phyloP scores from a whole-genome alignment of 2,329 filamentous ascomycete genomes.

The Ceratocystis papillata region DNA sequence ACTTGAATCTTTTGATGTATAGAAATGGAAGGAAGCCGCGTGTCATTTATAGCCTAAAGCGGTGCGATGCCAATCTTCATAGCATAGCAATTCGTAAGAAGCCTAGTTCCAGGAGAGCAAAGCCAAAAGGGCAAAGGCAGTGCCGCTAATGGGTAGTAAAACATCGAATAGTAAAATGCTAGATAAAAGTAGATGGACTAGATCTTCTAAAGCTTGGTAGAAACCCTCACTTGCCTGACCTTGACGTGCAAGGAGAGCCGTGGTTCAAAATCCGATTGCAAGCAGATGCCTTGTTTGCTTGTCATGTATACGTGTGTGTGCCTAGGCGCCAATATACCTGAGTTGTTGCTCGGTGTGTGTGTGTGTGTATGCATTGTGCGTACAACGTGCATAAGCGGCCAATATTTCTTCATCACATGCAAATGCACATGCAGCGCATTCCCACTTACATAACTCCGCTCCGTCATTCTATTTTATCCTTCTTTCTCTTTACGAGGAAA shows the following conservation, averaged over 20 bases:
- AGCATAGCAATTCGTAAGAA: neutral
- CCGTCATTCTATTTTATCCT: neutral
- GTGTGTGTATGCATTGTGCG: neutral
- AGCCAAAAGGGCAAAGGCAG: neutral
- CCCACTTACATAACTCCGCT: neutral
- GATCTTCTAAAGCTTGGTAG: neutral
- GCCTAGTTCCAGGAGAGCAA: conserved; percentile 5
- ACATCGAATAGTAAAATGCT: too few species aligned
- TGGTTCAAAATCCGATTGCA: too few species aligned
- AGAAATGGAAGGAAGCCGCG: neutral
- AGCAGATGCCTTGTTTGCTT: too few species aligned
- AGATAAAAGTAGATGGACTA: neutral
- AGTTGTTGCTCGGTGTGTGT: neutral
- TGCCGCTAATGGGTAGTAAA: neutral
- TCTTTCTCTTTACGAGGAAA: too few species aligned
- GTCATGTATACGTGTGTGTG: too few species aligned
- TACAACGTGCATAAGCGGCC: neutral
- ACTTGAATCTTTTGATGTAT: neutral
- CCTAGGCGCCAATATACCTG: neutral
- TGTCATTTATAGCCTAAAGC: conserved; percentile 1
- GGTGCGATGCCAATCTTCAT: neutral
- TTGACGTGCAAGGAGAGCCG: too few species aligned
- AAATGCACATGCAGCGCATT: neutral
- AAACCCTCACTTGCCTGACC: too few species aligned
- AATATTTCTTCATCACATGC: conserved; percentile 1